These are phyloP conservation scores for Tylopilus subfusipes DNA, from an alignment of 768 basidiomycete genomes.

Conservation along the genomic window DNA sequence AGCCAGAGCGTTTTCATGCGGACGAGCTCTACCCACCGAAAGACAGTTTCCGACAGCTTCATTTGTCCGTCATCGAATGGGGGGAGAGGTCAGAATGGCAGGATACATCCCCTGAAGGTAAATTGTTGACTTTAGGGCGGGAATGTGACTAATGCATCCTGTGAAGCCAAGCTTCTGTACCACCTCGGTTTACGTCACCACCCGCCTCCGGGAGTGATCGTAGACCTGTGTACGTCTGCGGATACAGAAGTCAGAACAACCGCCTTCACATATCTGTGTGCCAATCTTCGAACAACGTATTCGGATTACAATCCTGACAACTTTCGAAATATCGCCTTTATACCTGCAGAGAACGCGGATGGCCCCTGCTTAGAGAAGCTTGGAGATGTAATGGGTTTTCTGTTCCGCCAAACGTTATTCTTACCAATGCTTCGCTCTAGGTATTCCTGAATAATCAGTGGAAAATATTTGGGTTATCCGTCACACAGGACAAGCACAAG, in stretches of 20 bases:
- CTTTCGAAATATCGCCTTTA: background rate
- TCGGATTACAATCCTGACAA: background rate
- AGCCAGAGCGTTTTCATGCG: slow-evolving; percentile 37
- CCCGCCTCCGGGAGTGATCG: background rate
- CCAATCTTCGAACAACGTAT: background rate
- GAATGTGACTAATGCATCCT: background rate
- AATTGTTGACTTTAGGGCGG: slow-evolving; percentile 26
- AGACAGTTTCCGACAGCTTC: slow-evolving; percentile 60
- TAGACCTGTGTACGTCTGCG: background rate
- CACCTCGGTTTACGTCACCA: background rate
- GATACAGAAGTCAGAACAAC: background rate
- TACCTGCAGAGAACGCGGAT: background rate
- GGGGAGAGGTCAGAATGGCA: slow-evolving; percentile 65
- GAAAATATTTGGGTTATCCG: slow-evolving; percentile 65
- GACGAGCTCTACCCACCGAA: slow-evolving; percentile 80
- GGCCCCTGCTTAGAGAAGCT: background rate
- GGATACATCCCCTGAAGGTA: background rate
- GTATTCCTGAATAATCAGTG: slow-evolving; percentile 27
- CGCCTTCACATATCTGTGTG: background rate
- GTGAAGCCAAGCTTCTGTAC: background rate
- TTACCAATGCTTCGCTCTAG: background rate
- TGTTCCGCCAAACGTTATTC: slow-evolving; percentile 24
- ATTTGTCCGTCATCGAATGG: slow-evolving; percentile 84
- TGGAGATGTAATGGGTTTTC: background rate
- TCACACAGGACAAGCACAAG: slow-evolving; percentile 49